A percentile compares a stretch with the other conserved stretches of the same genome.
These are phyloP conservation scores for Lentinus tigrinus DNA, from an alignment of 768 basidiomycete species.

Conservation along the genomic window DNA sequence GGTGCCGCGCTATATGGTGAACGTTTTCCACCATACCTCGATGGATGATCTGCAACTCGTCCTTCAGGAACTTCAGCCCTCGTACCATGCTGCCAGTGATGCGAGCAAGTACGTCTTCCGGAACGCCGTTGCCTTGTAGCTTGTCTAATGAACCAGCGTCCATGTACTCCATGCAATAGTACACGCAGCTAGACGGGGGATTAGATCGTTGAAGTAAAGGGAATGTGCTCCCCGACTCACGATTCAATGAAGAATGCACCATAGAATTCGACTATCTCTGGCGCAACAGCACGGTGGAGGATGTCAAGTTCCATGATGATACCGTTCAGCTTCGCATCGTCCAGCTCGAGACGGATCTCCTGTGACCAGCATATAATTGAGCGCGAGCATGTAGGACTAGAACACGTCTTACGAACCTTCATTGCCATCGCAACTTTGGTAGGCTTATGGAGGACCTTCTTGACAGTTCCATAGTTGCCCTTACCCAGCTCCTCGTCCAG, in stretches of 20 bases:
- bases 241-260: slow-evolving; percentile 99
- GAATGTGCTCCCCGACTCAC: slow-evolving; percentile 31
- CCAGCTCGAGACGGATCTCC: slow-evolving; percentile 98
- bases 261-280: slow-evolving; percentile 96
- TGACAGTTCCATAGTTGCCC: slow-evolving; percentile 97
- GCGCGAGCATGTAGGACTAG: not conserved
- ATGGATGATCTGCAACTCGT: slow-evolving; percentile 86
- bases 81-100: slow-evolving; percentile 82
- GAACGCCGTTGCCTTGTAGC: slow-evolving; percentile 50
- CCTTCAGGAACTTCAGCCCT: slow-evolving; percentile 94
- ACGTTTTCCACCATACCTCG: slow-evolving; percentile 41
- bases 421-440: slow-evolving; percentile 98
- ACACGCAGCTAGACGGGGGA: slow-evolving; percentile 54
- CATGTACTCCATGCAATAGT: slow-evolving; percentile 99
- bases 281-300: slow-evolving; percentile 87
- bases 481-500: slow-evolving; percentile 92
- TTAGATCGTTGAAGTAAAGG: not conserved
- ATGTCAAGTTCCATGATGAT: slow-evolving; percentile 99
- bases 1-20: too few relatives aligned
- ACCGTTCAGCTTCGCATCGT: slow-evolving; percentile 87
- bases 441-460: slow-evolving; percentile 90
- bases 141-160: slow-evolving; percentile 96
- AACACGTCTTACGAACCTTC: slow-evolving; percentile 63
- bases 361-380: slow-evolving; percentile 32
- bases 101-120: slow-evolving; percentile 79